Evolutionary conservation across 768 basidiomycete genomes (phyloP), one percentile per base, ranked within the genome.

Genomic region (Pisolithus microcarpus): DNA sequence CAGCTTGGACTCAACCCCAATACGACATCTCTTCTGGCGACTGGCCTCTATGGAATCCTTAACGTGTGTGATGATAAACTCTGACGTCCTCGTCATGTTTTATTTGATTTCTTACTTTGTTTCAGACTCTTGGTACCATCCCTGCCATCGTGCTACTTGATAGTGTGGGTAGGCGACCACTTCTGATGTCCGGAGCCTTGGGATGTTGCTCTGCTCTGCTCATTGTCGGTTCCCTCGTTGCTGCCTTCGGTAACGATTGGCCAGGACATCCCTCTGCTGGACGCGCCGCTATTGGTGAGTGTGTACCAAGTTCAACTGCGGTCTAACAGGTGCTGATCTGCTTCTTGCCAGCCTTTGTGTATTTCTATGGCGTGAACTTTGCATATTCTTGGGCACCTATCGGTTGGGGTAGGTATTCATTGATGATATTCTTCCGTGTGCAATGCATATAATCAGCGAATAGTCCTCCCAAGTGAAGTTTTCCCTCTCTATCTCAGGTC

Each of bases 401-500:
- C 48, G 65, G 65, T 30, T 65, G 61, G 57, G 57, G 60, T 65
- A 53, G 7, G 55, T 21, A 31, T 18, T 24, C 46, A 11, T 4
- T 53, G 28, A 40, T 46, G 23, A 44, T 15, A 42, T 37, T 8
- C 48, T 52, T 53, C n/a, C 10, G 37, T 40, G 36, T 46, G 5
- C 19, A 26, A 60, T 52, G 43, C 48, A 7, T 1, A 48, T 16
- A 50, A 58, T 8, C 58, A 54, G 24, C 51, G 55, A 56, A 66
- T 55, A 65, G 68, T 74, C 10, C 62, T 73, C 43, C 71, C 72
- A 11, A 67, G 65, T 26, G 72, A 73, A 53, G 61, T 73, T 31
- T 73, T 73, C 42, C 72, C 72, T n/a, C 52, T 73, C 36, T 69
- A 72, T 40, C 63, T 72, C 13, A 59, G 72, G 26, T 67, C 70